Evolutionary conservation across 2,329 filamentous ascomycete species (phyloP).

Genomic region (Cordyceps militaris): DNA sequence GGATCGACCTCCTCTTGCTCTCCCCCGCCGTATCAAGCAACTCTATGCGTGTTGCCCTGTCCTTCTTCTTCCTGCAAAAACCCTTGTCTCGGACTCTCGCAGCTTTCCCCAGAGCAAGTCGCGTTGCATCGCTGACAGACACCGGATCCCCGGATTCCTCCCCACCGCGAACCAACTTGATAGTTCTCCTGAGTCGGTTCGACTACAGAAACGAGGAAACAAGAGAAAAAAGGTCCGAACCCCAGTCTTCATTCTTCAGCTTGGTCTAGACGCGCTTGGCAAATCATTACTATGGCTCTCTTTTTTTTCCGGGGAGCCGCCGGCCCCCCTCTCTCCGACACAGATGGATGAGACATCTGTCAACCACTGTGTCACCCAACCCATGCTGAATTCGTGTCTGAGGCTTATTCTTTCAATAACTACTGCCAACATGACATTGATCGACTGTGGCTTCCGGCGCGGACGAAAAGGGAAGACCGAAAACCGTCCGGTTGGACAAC

Average conservation of each 20-base stretch:
- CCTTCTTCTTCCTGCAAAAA: neutral
- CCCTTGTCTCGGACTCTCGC: neutral
- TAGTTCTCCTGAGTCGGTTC: neutral
- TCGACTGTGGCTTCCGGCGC: neutral
- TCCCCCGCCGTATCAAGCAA: slow-evolving; percentile 2
- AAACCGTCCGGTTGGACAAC: neutral
- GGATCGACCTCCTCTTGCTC: neutral
- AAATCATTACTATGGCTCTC: neutral
- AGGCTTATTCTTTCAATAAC: slow-evolving; percentile 5
- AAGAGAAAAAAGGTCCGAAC: neutral
- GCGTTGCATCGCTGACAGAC: too few species aligned
- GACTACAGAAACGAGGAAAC: neutral
- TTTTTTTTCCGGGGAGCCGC: neutral
- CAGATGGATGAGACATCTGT: slow-evolving; percentile 1
- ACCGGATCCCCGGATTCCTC: neutral
- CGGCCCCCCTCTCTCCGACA: neutral
- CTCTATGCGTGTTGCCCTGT: neutral
- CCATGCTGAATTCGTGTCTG: slow-evolving; percentile 5
- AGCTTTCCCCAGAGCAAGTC: too few species aligned
- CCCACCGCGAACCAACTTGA: neutral
- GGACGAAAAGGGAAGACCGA: neutral
- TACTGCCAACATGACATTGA: neutral
- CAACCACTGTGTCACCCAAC: neutral
- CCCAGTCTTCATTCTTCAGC: neutral
- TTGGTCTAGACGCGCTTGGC: neutral